A percentile compares a stretch with the other conserved stretches of the same genome.
phyloP scores from a whole-genome alignment of 1,284 basidiomycete genomes.

The Chalciporus piperatoides region DNA sequence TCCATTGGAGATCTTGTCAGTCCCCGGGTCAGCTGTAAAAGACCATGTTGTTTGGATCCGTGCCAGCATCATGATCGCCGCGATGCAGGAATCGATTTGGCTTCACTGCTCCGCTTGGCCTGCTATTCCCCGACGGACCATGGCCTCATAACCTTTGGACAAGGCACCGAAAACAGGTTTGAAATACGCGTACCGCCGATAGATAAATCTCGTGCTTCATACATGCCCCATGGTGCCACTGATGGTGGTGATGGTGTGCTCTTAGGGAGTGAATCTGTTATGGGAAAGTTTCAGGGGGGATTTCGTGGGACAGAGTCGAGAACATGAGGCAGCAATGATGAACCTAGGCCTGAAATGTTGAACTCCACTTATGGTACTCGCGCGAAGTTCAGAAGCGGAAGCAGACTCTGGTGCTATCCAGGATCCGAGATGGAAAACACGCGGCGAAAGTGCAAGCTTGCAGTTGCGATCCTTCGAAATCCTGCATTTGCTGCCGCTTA shows the following conservation, averaged over 20 bases:
- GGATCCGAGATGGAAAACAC: conserved; percentile 15
- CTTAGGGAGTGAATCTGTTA: conserved; percentile 2
- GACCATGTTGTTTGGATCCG: conserved; percentile 15
- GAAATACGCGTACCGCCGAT: conserved; percentile 25
- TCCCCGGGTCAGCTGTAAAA: conserved; percentile 14
- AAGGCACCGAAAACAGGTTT: conserved; percentile 14
- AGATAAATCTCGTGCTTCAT: conserved; percentile 21
- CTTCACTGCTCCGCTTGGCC: background rate
- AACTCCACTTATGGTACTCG: conserved; percentile 9
- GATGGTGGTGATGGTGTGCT: conserved; percentile 14
- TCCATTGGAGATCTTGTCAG: conserved; percentile 18
- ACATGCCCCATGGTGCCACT: conserved; percentile 13
- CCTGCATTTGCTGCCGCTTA: background rate
- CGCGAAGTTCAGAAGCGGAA: conserved; percentile 2
- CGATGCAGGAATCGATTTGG: conserved; percentile 4
- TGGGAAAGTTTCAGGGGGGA: conserved; percentile 15
- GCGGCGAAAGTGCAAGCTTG: background rate
- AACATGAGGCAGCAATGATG: conserved; percentile 30
- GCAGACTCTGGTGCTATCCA: conserved; percentile 3
- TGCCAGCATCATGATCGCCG: conserved; percentile 10
- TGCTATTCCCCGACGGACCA: background rate
- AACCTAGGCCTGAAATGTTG: background rate
- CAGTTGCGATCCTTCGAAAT: conserved; percentile 2
- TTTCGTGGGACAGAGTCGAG: conserved; percentile 18
- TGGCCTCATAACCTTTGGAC: background rate